A percentile compares a stretch with the other conserved stretches of the same genome.
phyloP scores from a whole-genome alignment of 2,329 filamentous ascomycete genomes.

The Aspergillus jensenii region DNA sequence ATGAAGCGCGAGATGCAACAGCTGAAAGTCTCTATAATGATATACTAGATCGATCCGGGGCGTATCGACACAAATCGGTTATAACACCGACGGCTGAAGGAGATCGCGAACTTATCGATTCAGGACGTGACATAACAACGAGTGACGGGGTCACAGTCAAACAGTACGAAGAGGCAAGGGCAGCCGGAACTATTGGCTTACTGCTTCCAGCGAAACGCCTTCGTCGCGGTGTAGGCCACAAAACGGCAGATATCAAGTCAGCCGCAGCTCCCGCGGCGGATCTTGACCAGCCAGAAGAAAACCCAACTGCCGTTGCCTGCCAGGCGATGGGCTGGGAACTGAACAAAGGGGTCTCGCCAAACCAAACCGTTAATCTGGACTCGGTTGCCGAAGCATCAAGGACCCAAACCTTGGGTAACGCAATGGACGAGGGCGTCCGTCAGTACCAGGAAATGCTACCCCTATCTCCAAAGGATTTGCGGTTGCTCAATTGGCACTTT shows the following conservation, averaged over 20 bases:
- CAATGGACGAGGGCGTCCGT: conserved; percentile 85
- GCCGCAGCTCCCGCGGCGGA: conserved; percentile 50
- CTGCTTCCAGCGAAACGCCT: conserved; percentile 44
- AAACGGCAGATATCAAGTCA: conserved; percentile 53
- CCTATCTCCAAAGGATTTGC: conserved; percentile 79
- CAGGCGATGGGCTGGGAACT: conserved; percentile 80
- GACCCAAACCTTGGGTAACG: conserved; percentile 78
- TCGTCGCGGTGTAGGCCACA: conserved; percentile 46
- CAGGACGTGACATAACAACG: conserved; percentile 73
- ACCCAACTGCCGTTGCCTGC: conserved; percentile 74
- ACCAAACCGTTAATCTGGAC: conserved; percentile 71
- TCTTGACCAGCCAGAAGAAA: conserved; percentile 65
- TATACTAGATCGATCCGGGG: conserved; percentile 84
- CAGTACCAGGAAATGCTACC: conserved; percentile 85
- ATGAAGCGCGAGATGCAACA: conserved; percentile 73
- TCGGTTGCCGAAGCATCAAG: conserved; percentile 59
- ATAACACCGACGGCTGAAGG: conserved; percentile 74
- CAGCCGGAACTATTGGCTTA: conserved; percentile 53
- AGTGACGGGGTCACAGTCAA: conserved; percentile 71
- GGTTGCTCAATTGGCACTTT: conserved; percentile 95
- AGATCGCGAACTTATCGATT: conserved; percentile 76
- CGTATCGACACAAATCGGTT: conserved; percentile 78
- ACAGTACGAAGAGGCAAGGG: conserved; percentile 69
- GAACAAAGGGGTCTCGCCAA: conserved; percentile 60
- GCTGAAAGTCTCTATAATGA: conserved; percentile 95